Conservation (phyloP, 2,329 filamentous ascomycete genomes). For the Periconia sp. region DNA sequence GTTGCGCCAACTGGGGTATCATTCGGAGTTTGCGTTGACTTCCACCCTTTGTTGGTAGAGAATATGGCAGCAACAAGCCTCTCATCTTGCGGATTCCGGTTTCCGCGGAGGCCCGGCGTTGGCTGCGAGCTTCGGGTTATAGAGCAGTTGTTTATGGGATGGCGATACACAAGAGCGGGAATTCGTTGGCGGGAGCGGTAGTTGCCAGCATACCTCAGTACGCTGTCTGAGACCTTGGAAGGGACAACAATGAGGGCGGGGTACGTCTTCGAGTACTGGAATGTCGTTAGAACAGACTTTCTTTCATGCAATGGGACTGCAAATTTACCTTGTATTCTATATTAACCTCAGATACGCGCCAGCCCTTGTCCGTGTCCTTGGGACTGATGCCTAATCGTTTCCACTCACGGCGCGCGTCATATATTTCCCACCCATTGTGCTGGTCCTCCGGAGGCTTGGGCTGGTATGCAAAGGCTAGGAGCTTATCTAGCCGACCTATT, state of each 20-base stretch:
- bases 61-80: conserved; percentile 93
- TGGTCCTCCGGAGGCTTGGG: conserved; percentile 75
- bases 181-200: conserved; percentile 91
- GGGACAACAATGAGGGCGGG: conserved; percentile 85
- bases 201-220: conserved; percentile 87
- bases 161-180: conserved; percentile 90
- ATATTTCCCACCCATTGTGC: conserved; percentile 81
- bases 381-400: conserved; percentile 84
- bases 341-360: conserved; percentile 92
- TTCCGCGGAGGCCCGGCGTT: conserved; percentile 81
- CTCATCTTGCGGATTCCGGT: conserved; percentile 94
- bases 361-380: conserved; percentile 78
- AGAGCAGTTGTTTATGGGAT: conserved; percentile 94
- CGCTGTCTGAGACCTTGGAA: conserved; percentile 91
- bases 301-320: background rate
- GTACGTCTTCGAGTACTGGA: conserved; percentile 86
- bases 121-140: conserved; percentile 96
- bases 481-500: conserved; percentile 80
- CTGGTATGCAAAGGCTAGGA: conserved; percentile 88
- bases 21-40: conserved; percentile 28
- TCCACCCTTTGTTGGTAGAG: conserved; percentile 62
- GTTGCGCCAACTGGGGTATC: conserved; percentile 33
- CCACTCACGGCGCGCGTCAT: conserved; percentile 86
- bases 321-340: conserved; percentile 71
- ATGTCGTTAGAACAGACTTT: conserved; percentile 17